Evolutionary conservation across 345 rosid species (phyloP), one percentile per base, ranked within the genome.

Genomic region (Boechera divaricarpa): DNA sequence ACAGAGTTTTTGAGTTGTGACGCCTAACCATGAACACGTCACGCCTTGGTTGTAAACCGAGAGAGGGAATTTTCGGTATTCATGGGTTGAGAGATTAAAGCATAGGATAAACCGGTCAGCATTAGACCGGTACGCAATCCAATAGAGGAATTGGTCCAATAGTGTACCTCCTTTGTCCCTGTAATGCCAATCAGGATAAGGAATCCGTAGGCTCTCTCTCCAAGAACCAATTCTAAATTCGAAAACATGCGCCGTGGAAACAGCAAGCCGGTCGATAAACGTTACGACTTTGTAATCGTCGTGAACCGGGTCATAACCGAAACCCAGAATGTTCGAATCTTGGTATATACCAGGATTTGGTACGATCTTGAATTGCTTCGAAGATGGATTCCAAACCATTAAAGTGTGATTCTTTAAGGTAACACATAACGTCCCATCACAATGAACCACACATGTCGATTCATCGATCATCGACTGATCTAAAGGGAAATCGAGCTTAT

Each of bases 71-170:
- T 72, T 72, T 26, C 8, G 63, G 77, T 72, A 72, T 49, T 66
- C 69, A 15, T 78, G 21, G 11, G 63, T 78, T 49, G 73, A 71
- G 49, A 72, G 32, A 31, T 66, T 49, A 36, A 71, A 78, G 68
- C 77, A 49, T 12, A 78, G 49, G 3, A 78, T 41, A 55, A 78
- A 78, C 77, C 77, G 69, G 51, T 78, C 63, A 0, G 15, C 24
- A 66, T 10, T 67, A 51, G 69, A 66, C 69, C 63, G 28, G 69
- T 78, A 78, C 4, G 81, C 81, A 66, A 72, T 67, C 81, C 81
- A 78, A 24, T 78, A 67, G 13, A 78, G 15, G 35, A 4, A 26
- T 11, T 72, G 69, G 4, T 72, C 44, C 64, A 78, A 67, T 36
- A 66, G 67, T 2, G 69, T 59, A 42, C 81, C 69, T 10, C 9